Base-by-base conservation (phyloP, 768 basidiomycete species). In the Boletus huronensis region DNA sequence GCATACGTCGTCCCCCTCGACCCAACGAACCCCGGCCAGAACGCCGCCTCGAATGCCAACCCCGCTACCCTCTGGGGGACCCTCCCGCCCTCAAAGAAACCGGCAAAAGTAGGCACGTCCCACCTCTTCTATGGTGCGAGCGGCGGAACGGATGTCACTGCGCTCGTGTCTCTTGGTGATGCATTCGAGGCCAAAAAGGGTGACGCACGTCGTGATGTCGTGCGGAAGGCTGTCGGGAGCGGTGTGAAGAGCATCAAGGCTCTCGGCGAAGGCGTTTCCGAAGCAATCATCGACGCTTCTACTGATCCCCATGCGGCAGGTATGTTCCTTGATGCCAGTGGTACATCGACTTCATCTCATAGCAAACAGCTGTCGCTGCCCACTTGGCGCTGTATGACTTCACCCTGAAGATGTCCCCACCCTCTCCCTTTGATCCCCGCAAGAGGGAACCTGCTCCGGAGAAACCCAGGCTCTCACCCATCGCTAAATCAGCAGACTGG, bases 221-320 rank as follows among this genome's bases (percentile, higher is more conserved):
- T 92, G 31, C 77, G 90, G 62, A 83, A 81, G 62, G 79, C 88
- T 10, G 79, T 92, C 14, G 91, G 86, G 10, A 81, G 77, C 47
- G 88, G 83, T 6, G 82, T 92, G 40, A 89, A 88, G 71, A 79
- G 82, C 42, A 70, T 90, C 59, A 85, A 79, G 60, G 75, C 67
- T 14, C 72, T 84, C 5, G 79, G 74, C 14, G 82, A 89, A 17
- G 83, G 83, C 45, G 70, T 88, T 51, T 82, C 81, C 25, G 80
- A 82, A 47, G 81, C 88, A 39, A 54, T 74, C 23, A 72, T 93
- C 48, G 89, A 92, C 66, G 82, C 79, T 25, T 79, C 81, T 7
- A 56, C 67, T 1, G 88, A 92, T 69, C 79, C 88, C 21, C 90
- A 93, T 57, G 90, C 89, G 55, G 83, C 90, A 57, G 88, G 90